phyloP scores from a whole-genome alignment of 108 stramenopile species.

The Pseudonitzschia delicatissima region DNA sequence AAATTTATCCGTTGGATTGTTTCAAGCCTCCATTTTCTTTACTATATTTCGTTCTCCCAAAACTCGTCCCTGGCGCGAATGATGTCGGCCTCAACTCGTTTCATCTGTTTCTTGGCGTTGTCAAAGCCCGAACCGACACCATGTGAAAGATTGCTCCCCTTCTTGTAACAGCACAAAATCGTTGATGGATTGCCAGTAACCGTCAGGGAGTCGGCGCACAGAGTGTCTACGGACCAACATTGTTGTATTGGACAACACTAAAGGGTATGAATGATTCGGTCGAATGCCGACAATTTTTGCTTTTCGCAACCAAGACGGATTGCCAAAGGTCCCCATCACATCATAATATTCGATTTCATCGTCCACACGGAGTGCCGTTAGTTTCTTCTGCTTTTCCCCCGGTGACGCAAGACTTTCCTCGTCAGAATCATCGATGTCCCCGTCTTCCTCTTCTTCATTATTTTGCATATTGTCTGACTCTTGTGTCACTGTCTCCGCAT shows the following conservation, averaged over 20 bases:
- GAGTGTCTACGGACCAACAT: not conserved
- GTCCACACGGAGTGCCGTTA: not conserved
- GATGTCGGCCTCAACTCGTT: not conserved
- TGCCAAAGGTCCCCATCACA: not conserved
- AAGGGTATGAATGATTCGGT: not conserved
- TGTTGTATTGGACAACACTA: not conserved
- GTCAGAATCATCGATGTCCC: not conserved
- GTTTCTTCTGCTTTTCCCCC: not conserved
- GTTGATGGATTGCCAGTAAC: not conserved
- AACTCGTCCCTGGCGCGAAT: not conserved
- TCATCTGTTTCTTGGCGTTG: not conserved
- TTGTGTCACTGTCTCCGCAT: not conserved
- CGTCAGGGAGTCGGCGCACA: slow-evolving; percentile 1
- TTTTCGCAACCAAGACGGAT: not conserved
- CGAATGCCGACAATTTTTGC: slow-evolving; percentile 3
- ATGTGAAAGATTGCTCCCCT: not conserved
- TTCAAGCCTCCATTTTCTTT: not conserved
- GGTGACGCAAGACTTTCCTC: not conserved
- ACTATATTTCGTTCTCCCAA: not conserved
- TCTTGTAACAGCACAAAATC: not conserved
- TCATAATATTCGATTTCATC: slow-evolving; percentile 12
- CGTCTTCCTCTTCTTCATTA: not conserved
- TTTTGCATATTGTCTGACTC: not conserved
- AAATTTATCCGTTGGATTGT: not conserved
- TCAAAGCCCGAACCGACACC: not conserved